These are phyloP conservation scores for Podila epicladia DNA, from an alignment of 192 early-diverging fungal genomes.

Conservation along the genomic window DNA sequence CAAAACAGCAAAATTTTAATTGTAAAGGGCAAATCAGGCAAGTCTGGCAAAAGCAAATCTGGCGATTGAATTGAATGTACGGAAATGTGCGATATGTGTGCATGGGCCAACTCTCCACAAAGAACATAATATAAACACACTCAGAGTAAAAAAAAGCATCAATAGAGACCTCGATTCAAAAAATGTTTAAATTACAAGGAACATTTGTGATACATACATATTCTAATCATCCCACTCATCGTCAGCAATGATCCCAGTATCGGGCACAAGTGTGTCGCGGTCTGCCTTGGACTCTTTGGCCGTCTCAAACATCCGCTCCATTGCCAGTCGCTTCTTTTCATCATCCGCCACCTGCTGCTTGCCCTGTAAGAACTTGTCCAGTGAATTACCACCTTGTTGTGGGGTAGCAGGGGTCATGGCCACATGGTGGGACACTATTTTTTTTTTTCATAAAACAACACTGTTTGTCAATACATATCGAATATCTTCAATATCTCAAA, in stretches of 20 bases:
- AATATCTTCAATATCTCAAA: neutral
- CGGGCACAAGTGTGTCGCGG: constrained; percentile 41
- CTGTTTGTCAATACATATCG: neutral
- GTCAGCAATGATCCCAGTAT: constrained; percentile 32
- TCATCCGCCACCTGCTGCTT: constrained; percentile 45
- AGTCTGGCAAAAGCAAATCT: no score
- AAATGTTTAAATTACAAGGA: no score
- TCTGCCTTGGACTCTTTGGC: constrained; percentile 49
- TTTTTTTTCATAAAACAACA: neutral
- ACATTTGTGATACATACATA: neutral
- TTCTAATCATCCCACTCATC: constrained; percentile 47
- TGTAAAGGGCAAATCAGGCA: no score
- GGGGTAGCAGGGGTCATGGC: constrained; percentile 23
- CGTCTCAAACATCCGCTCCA: constrained; percentile 49
- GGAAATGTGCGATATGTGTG: no score
- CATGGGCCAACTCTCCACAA: no score
- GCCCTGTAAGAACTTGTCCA: constrained; percentile 46
- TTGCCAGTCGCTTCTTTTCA: constrained; percentile 28
- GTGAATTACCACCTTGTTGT: constrained; percentile 14
- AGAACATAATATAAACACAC: no score
- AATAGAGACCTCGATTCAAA: no score
- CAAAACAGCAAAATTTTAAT: no score
- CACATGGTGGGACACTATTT: constrained; percentile 26
- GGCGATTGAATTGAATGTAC: no score
- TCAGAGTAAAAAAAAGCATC: no score